These are phyloP conservation scores for Neurospora intermedia DNA, from an alignment of 495 filamentous ascomycete species.

Conservation along the genomic window DNA sequence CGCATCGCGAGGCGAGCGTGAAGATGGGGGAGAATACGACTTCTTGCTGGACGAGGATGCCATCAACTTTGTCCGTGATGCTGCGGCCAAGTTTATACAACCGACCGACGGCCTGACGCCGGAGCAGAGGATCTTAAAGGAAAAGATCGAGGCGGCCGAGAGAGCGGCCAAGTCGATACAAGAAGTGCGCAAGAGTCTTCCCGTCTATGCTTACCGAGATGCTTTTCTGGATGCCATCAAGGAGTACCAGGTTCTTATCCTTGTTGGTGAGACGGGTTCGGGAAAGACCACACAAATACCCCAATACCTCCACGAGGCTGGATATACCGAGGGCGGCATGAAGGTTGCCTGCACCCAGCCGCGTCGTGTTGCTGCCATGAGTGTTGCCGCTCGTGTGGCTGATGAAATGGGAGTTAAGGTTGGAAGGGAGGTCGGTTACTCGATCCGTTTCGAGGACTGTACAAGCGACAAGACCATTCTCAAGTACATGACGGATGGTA, in stretches of 20 bases:
- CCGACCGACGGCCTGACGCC: constrained; percentile 47
- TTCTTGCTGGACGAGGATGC: constrained; percentile 87
- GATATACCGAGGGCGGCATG: constrained; percentile 68
- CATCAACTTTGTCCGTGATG: constrained; percentile 77
- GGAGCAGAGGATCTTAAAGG: constrained; percentile 68
- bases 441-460: constrained; percentile 89
- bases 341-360: constrained; percentile 78
- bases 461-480: constrained; percentile 88
- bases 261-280: constrained; percentile 81
- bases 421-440: constrained; percentile 89
- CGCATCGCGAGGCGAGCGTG: constrained; percentile 49
- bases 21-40: constrained; percentile 84
- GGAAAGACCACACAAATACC: constrained; percentile 87
- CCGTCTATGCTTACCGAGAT: constrained; percentile 75
- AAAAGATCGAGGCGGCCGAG: constrained; percentile 78
- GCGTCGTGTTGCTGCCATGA: constrained; percentile 94
- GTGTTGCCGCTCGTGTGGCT: constrained; percentile 84
- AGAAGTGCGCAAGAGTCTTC: constrained; percentile 81
- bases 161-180: constrained; percentile 77
- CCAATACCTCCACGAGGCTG: constrained; percentile 82
- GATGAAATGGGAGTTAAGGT: constrained; percentile 89
- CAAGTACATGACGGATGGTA: constrained; percentile 98
- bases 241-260: constrained; percentile 67
- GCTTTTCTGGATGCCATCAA: constrained; percentile 62
- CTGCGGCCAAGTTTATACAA: constrained; percentile 50